Base-by-base conservation (phyloP, 371 early-diverging fungal genomes). In the Mortierella sp. region DNA sequence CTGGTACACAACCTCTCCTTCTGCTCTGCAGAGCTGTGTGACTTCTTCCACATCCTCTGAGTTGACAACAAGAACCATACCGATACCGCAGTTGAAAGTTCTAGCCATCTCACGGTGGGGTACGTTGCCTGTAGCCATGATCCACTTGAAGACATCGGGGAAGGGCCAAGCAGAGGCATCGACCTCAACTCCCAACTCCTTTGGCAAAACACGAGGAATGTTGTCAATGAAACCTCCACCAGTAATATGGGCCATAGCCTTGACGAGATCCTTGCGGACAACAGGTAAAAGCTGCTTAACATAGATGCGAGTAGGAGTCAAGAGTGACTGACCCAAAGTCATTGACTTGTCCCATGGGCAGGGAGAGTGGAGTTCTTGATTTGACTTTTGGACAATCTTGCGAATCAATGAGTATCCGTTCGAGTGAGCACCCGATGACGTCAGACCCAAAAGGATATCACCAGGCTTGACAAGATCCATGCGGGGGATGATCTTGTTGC, bases 61-160 rank as follows among this genome's bases (percentile, higher is more conserved):
- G 53, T 89, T 88, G n/a, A 95, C 96, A 31, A 98, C 90, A 4
- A 98, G 81, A 34, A 97, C 93, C 98, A 99, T 97, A 71, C 99
- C 99, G 65, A 98, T 94, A 76, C 99, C 99, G 84, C 98, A 98
- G 90, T 99, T 99, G 88, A 99, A 99, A 0, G 99, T 98, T 62
- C 98, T 90, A 10, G 96, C 91, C 91, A 99, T 91, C 84, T 98
- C 99, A 85, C 87, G 83, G 60, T 90, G 87, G 12, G 91, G 89
- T n/a, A 96, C 88, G 64, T 92, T 90, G 66, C 99, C 99, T 10
- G 93, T 89, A 67, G 87, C 78, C 88, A 95, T 94, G 68, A 97
- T 83, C 98, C 98, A 99, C 76, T 91, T 89, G 89, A 99, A 99
- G 61, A 98, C 94, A n/a, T 93, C 88, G 23, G 94, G 95, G 67